Evolutionary conservation across 1,284 basidiomycete species (phyloP).

Genomic region (Abortiporus biennis): DNA sequence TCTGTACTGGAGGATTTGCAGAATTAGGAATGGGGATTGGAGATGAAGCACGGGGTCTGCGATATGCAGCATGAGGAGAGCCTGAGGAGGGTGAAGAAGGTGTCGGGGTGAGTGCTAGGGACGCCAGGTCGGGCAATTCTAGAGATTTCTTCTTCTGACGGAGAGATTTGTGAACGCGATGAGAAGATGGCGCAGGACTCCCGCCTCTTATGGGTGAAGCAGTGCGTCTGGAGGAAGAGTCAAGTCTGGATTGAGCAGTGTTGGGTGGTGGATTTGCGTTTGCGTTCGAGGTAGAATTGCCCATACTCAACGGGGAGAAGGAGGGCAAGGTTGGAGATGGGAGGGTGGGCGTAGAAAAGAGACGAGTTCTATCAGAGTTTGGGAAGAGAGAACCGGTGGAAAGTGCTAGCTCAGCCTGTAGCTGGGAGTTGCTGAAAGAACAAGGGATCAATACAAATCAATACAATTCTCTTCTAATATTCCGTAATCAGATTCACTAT

Average conservation of each 20-base stretch:
- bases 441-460: too few species aligned
- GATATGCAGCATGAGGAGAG: conserved; percentile 36
- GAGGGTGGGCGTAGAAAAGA: too few species aligned
- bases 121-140: conserved; percentile 71
- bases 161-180: conserved; percentile 42
- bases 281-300: conserved; percentile 28
- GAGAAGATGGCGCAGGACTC: conserved; percentile 20
- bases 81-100: conserved; percentile 22
- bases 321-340: too few species aligned
- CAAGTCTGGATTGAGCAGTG: conserved; percentile 10
- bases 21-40: conserved; percentile 39
- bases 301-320: conserved; percentile 23
- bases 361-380: too few species aligned
- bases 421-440: too few species aligned
- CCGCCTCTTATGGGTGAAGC: conserved; percentile 21
- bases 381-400: too few species aligned
- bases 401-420: too few species aligned
- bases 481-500: too few species aligned
- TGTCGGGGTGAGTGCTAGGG: conserved; percentile 44
- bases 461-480: too few species aligned
- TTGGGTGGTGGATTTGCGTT: conserved; percentile 13
- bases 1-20: conserved; percentile 33
- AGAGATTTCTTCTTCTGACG: conserved; percentile 67
- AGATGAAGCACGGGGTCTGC: conserved; percentile 32
- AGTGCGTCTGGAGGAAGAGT: conserved; percentile 17